Base-by-base conservation (phyloP, 768 basidiomycete genomes). In the Ramaria sp. region DNA sequence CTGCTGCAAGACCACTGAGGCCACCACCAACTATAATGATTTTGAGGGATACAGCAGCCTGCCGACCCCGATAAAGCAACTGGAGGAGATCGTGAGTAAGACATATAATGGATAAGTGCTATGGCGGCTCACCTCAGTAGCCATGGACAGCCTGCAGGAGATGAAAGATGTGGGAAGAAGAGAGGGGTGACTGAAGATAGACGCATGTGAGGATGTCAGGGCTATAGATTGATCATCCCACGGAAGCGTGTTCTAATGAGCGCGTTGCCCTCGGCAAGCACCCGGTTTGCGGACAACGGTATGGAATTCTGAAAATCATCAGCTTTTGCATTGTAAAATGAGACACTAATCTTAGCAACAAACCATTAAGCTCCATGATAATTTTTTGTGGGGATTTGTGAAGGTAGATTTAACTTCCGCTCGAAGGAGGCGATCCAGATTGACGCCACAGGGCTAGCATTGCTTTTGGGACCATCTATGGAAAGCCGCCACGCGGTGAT, bases 1-100 rank as follows among this genome's bases (percentile, higher is more conserved):
- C 82, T 34, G 74, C 67, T 3, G 81, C 74, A 47, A 82, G 66
- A 9, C 82, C 83, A 37, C 75, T 71, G 13, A 83, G 70, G 15
- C 76, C 74, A 22, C 64, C 67, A 16, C 70, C 70, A 34, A 71
- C 49, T 27, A 71, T 41, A 30, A 70, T 25, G 59, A 71, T 67
- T 18, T 64, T 61, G 27, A 69, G 57, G 3, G 54, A 52, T 7
- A 68, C 59, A 47, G 45, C 45, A 32, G 45, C 45, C 2, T n/a
- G 16, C 9, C 45, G 45, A 47, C 45, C 45, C 3, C 22, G 25
- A n/a, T 47, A 47, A 20, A 47, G 45, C 22, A 22, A 16, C 45
- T 47, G 28, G 3, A 13, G 2, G 5, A 3, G 28, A 7, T 16
- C 1, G 16, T 16, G 45, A 32, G 16, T 12, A 22, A 13, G 45